phyloP scores from a whole-genome alignment of 108 stramenopile genomes.

The Skeletonema tropicum region DNA sequence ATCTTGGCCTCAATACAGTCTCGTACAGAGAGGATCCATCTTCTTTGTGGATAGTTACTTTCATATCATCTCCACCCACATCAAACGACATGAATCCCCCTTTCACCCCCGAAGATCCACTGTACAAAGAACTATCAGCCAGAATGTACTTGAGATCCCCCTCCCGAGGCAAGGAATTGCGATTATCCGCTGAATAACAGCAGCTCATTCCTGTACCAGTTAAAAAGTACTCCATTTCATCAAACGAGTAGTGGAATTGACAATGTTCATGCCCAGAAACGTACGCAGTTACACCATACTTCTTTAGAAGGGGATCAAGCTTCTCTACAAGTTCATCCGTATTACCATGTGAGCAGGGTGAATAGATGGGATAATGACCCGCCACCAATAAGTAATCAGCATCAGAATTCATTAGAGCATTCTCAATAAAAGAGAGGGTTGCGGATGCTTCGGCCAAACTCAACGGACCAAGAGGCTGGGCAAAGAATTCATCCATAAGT shows the following conservation, averaged over 20 bases:
- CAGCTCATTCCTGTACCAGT: constrained; percentile 55
- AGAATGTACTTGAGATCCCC: constrained; percentile 40
- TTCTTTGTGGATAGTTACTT: neutral
- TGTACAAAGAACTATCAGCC: constrained; percentile 27
- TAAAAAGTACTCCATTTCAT: constrained; percentile 52
- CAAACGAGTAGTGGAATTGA: constrained; percentile 42
- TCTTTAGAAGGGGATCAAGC: constrained; percentile 51
- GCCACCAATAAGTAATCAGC: constrained; percentile 60
- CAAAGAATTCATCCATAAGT: constrained; percentile 22
- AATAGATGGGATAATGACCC: constrained; percentile 63
- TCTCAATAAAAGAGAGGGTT: constrained; percentile 45
- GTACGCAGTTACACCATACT: constrained; percentile 56
- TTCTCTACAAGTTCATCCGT: constrained; percentile 35
- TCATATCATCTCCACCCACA: neutral
- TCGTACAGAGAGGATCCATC: constrained; percentile 33
- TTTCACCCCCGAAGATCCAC: constrained; percentile 28
- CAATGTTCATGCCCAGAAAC: constrained; percentile 64
- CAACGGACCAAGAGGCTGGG: constrained; percentile 18
- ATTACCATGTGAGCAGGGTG: constrained; percentile 50
- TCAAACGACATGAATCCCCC: constrained; percentile 48
- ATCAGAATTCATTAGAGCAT: constrained; percentile 31
- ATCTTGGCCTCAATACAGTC: constrained; percentile 24
- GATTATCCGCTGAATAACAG: constrained; percentile 41
- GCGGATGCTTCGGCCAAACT: constrained; percentile 7
- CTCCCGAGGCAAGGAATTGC: constrained; percentile 13